Base-by-base conservation (phyloP, 768 basidiomycete species). In the Galerina sulciceps region DNA sequence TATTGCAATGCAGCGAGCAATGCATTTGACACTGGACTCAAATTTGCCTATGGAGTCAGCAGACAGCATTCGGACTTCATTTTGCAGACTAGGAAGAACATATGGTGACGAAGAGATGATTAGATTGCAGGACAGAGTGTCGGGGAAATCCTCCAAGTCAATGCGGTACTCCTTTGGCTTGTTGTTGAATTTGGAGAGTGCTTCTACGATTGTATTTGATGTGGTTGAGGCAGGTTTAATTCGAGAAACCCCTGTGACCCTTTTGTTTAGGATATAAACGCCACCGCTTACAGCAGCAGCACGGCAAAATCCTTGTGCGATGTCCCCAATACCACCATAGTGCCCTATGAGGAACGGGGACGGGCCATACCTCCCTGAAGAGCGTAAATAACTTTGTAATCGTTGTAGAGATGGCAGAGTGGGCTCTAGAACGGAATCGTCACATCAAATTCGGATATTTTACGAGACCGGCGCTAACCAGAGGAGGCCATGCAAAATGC, bases 321-420 rank as follows among this genome's bases (percentile, higher is more conserved):
- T 86, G 67, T 98, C 96, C 4, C 96, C 96, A 0, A 89, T 80
- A 17, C 94, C 93, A 15, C 96, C 96, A 69, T 97, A 98, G 64
- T 97, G 94, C 0, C 94, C 94, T n/a, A 99, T 80, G 14, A 99
- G 83, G 75, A 94, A 98, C 1, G 95, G 87, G 73, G 82, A 71
- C 3, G 81, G 68, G 2, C 96, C 96, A 67, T 97, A 98, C 31
- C 93, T 82, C 2, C 96, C 95, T 15, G 86, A 74, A 0, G 94
- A 93, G 47, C 80, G 86, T 13, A 98, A 78, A 69, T 91, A 94
- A 20, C 79, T 74, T 6, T 87, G 85, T 10, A 95, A 75, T 6
- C 95, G 87, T n/a, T 73, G 71, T 8, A 99, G 73, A 1, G 90
- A 85, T 1, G 82, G 79, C 8, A 85, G 67, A 1, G 90, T 87